Evolutionary conservation across 2,329 filamentous ascomycete genomes (phyloP).

Genomic region (Aspergillus chevalieri): DNA sequence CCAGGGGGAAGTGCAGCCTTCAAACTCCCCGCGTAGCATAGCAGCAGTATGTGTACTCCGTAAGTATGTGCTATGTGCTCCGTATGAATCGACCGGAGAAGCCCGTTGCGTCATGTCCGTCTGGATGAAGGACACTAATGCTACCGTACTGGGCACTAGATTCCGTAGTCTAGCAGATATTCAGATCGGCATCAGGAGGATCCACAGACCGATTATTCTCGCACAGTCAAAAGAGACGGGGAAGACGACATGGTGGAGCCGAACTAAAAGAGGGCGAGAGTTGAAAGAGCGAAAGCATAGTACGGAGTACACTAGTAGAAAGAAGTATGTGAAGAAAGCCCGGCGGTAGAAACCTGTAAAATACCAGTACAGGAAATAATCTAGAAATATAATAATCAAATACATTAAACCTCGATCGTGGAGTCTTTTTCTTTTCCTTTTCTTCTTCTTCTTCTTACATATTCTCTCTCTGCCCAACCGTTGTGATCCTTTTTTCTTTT

Average conservation of each 20-base stretch:
- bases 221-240: conserved; percentile 22
- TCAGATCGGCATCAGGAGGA: conserved; percentile 26
- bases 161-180: conserved; percentile 4
- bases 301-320: neutral
- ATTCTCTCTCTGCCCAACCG: neutral
- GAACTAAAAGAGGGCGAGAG: conserved; percentile 3
- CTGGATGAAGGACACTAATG: too few relatives aligned
- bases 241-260: conserved; percentile 29
- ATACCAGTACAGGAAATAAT: neutral
- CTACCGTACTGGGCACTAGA: neutral
- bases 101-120: neutral
- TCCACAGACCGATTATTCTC: conserved; percentile 18
- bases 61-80: neutral
- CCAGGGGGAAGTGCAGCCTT: neutral
- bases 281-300: neutral
- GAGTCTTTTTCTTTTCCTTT: neutral
- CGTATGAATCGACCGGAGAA: neutral
- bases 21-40: too few relatives aligned
- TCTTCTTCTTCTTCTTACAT: conserved; percentile 4
- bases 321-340: conserved; percentile 4
- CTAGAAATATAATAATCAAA: conserved; percentile 12
- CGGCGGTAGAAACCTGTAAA: too few relatives aligned
- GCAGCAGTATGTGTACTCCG: neutral
- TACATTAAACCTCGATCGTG: conserved; percentile 2
- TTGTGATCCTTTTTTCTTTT: neutral